Percentiles rank a stretch among this genome's conserved stretches.
phyloP scores from a whole-genome alignment of 108 stramenopile species.

The Tribonema minus region DNA sequence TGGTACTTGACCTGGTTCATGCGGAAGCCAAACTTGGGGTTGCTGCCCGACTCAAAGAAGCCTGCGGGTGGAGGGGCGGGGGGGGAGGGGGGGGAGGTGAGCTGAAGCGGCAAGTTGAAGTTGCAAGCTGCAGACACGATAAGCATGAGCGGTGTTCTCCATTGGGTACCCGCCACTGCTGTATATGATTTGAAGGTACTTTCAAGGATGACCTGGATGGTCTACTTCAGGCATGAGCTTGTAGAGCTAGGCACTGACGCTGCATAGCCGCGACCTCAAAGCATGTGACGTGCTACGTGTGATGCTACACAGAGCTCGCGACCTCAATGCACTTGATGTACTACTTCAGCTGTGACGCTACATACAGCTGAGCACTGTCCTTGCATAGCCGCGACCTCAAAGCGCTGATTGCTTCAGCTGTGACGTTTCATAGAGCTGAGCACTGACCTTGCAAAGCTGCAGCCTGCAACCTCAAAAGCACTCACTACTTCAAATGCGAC shows the following conservation, averaged over 20 bases:
- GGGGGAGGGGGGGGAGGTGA: neutral
- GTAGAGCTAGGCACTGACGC: too few species aligned
- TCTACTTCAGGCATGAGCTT: neutral
- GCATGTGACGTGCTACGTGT: too few species aligned
- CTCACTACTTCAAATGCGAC: neutral
- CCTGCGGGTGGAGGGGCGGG: neutral
- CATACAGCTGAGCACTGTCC: too few species aligned
- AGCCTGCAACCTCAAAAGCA: neutral
- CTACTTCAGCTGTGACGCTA: neutral
- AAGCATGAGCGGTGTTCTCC: neutral
- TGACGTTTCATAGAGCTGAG: too few species aligned
- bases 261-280: too few species aligned
- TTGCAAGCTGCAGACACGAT: neutral
- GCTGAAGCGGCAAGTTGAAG: too few species aligned
- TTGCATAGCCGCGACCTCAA: too few species aligned
- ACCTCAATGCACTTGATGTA: too few species aligned
- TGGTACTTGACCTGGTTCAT: conserved; percentile 39
- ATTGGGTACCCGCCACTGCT: neutral
- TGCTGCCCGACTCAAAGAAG: conserved; percentile 14
- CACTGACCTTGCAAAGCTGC: conserved; percentile 17
- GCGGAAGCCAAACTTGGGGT: conserved; percentile 1
- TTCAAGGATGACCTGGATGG: neutral
- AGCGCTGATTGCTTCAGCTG: too few species aligned
- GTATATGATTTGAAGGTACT: neutral
- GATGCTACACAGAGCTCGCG: too few species aligned